Conservation (phyloP, 192 early-diverging fungal genomes). For the Mortierella alpina region DNA sequence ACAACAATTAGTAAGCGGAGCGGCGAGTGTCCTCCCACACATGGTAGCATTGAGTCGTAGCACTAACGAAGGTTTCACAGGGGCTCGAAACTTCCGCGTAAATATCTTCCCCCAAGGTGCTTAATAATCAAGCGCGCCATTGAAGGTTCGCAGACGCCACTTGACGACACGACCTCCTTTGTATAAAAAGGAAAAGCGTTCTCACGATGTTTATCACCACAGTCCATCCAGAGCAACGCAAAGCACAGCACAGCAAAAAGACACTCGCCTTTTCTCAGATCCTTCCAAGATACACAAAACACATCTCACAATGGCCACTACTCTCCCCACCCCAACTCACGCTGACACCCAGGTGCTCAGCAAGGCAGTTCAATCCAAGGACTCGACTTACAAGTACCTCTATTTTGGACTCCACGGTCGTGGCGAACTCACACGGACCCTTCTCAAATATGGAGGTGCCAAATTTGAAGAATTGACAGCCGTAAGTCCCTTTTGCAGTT, state of each 20-base stretch:
- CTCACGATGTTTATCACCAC: too few relatives aligned
- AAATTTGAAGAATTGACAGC: conserved; percentile 29
- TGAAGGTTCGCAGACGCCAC: neutral
- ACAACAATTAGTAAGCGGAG: neutral
- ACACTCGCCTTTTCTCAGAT: neutral
- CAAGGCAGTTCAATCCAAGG: conserved; percentile 8
- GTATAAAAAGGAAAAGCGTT: neutral
- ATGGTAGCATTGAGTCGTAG: too few relatives aligned
- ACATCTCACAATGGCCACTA: conserved; percentile 4
- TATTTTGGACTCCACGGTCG: conserved; percentile 44
- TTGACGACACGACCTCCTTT: conserved; percentile 15
- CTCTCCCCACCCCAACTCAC: conserved; percentile 31
- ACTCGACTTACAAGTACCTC: conserved; percentile 32
- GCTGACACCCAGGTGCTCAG: conserved; percentile 11
- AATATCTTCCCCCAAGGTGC: too few relatives aligned
- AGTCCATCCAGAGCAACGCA: neutral
- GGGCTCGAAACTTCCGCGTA: too few relatives aligned
- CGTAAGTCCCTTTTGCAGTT: conserved; percentile 8
- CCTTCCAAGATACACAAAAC: neutral
- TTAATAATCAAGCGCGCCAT: neutral
- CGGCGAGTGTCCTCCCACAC: neutral
- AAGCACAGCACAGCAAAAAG: neutral
- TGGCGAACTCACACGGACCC: conserved; percentile 27
- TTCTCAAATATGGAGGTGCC: conserved; percentile 20
- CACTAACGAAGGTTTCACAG: too few relatives aligned